Evolutionary conservation across 2,329 filamentous ascomycete species (phyloP), one percentile per base, ranked within the genome.

Genomic region (Penicillium sp.): DNA sequence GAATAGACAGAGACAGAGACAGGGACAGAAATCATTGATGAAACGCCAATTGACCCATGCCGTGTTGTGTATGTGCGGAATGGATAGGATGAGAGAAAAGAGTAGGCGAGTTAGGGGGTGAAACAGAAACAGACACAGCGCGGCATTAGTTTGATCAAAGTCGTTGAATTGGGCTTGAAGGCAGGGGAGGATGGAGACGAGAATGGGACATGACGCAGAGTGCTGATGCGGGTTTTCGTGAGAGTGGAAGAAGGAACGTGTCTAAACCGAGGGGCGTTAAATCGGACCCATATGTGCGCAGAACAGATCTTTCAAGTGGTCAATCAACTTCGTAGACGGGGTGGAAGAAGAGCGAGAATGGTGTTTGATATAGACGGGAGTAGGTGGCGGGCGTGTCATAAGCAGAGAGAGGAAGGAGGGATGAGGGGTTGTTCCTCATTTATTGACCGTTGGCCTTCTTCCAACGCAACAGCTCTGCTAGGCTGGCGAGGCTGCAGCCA

Each of bases 381-480:
- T 18, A 14, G 36, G 51, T 40, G 50, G 36, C n/a, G 36, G 50
- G 16, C 35, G 18, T 35, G 6, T 37, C 33, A 39, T 51, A 35
- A 31, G 19, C 22, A n/a, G 16, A 40, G 36, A 18, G 18, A 41
- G n/a, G 40, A 22, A 22, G 22, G 22, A 22, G 6, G 14, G 47
- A 31, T 6, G 18, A 22, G 36, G 18, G 16, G 24, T 19, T n/a
- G 18, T 41, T n/a, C n/a, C 7, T 33, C 37, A 9, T 35, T 71
- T 69, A 78, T 67, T 78, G 72, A 46, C 71, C 69, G 39, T 66
- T 69, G 60, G 78, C 77, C 67, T 81, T 80, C 70, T 80, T 79
- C 75, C 77, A 99, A 55, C 90, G 88, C 61, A 99, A 83, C 63
- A 99, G 80, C 71, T 96, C 93, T 18, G 92, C 88, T 66, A 99